These are phyloP conservation scores for Catharanthus roseus DNA, from an alignment of 257 asterid genomes.

Conservation along the genomic window DNA sequence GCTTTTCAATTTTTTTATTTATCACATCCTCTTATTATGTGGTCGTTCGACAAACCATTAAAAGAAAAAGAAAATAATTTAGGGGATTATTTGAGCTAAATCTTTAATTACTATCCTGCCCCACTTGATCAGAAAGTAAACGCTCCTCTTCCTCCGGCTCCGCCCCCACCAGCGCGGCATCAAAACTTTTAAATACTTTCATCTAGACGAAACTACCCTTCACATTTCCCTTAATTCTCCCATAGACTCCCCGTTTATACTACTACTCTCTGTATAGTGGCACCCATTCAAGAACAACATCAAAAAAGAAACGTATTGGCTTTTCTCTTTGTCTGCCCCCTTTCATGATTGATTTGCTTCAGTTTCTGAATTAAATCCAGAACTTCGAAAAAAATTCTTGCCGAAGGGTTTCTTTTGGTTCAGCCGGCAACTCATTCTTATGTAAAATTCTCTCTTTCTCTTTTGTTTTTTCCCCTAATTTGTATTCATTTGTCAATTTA, in stretches of 20 bases:
- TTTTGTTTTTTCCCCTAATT: background rate
- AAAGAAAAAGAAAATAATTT: no score
- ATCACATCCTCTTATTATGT: no score
- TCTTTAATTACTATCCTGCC: background rate
- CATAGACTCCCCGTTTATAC: background rate
- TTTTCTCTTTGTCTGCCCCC: conserved; percentile 6
- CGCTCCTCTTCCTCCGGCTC: conserved; percentile 32
- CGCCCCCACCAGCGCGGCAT: conserved; percentile 44
- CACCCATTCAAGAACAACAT: background rate
- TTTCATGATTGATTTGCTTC: background rate
- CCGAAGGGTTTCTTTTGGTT: background rate
- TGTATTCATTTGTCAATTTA: conserved; percentile 2
- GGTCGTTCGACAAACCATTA: no score
- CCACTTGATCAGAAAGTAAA: conserved; percentile 5
- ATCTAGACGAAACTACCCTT: conserved; percentile 37
- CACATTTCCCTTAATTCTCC: conserved; percentile 1
- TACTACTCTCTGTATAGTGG: background rate
- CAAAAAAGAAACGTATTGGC: conserved; percentile 1
- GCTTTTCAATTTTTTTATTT: no score
- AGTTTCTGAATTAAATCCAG: conserved; percentile 3
- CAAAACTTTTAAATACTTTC: conserved; percentile 37
- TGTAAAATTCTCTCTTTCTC: conserved; percentile 1
- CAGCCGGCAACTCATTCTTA: conserved; percentile 25
- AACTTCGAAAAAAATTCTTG: background rate
- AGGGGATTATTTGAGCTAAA: background rate